phyloP scores from a whole-genome alignment of 805 yeast species.

The Wickerhamomyces bovis region DNA sequence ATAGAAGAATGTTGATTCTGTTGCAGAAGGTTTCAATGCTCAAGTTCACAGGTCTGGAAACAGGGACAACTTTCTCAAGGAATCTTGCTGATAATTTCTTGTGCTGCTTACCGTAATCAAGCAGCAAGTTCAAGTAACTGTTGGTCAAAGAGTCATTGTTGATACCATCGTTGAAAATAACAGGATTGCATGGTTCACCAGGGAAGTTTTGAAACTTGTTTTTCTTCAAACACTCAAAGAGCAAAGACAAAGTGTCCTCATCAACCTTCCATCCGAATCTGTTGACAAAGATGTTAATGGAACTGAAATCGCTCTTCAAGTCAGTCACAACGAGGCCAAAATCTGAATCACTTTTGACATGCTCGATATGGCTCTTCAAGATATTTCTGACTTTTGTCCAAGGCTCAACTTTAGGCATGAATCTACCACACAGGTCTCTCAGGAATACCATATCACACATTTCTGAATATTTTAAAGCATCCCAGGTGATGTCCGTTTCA shows the following conservation, averaged over 20 bases:
- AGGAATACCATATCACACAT: conserved; percentile 13
- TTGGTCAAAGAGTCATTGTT: conserved; percentile 11
- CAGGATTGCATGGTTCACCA: conserved; percentile 9
- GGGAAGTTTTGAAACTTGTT: conserved; percentile 17
- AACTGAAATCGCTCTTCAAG: conserved; percentile 7
- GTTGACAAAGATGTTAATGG: conserved; percentile 5
- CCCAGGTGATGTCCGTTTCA: conserved; percentile 11
- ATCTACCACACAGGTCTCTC: conserved; percentile 8
- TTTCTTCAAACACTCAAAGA: conserved; percentile 18
- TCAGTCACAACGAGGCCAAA: background rate
- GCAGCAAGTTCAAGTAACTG: conserved; percentile 14
- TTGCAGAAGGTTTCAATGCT: conserved; percentile 15
- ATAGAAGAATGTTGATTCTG: conserved; percentile 18
- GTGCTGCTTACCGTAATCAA: conserved; percentile 2
- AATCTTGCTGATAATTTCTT: conserved; percentile 10
- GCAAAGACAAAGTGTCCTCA: conserved; percentile 8
- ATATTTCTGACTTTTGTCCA: conserved; percentile 10
- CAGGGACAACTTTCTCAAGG: conserved; percentile 18
- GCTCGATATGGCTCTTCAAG: background rate
- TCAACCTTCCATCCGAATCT: conserved; percentile 11
- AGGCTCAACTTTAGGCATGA: background rate
- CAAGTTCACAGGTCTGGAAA: conserved; percentile 11
- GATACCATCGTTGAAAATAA: conserved; percentile 6
- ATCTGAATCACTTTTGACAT: background rate
- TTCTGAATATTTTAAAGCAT: conserved; percentile 2